Evolutionary conservation across 1,284 basidiomycete genomes (phyloP), one percentile per base, ranked within the genome.

Genomic region (Takashimella koratensis): DNA sequence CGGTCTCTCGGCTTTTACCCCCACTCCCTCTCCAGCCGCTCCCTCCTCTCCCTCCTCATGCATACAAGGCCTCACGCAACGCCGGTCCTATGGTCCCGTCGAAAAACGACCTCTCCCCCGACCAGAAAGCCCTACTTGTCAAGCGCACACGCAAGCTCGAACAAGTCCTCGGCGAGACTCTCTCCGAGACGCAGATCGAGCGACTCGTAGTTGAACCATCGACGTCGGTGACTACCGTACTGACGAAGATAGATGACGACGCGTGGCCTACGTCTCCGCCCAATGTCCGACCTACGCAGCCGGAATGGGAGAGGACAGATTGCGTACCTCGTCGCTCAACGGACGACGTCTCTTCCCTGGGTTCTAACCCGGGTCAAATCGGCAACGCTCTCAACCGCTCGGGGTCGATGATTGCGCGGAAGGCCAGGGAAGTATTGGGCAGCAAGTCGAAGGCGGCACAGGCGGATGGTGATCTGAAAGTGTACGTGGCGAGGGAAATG

Each of bases 81-180:
- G 41, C 4, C 41, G 2, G 20, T 21, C 25, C 53, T 25, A 58
- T 70, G 16, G 83, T 84, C 0, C 81, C 82, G 1, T 86, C 85
- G 4, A 84, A 83, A 2, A 88, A 88, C 68, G 76, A 80, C 53
- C 82, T 90, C 39, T 78, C 79, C 54, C 76, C 84, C 10, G 79
- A 81, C 21, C 84, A 88, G 60, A 85, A 88, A 21, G 82, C 85
- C 0, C 84, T 87, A 41, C 82, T 87, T 49, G 77, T 90, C 22
- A 79, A 83, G 48, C 84, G 85, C 59, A 83, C 84, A 26, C 82
- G 84, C 63, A 92, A 92, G 73, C 80, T 92, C 41, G 82, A 87
- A 23, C 84, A 86, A 62, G 74, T 91, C 19, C 84, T 92, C 47
- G 90, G 90, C 69, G 63, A 68, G 47, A 51, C 67, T 0, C 57